phyloP scores from a whole-genome alignment of 345 rosid genomes.

The Citrus cavaleriei region DNA sequence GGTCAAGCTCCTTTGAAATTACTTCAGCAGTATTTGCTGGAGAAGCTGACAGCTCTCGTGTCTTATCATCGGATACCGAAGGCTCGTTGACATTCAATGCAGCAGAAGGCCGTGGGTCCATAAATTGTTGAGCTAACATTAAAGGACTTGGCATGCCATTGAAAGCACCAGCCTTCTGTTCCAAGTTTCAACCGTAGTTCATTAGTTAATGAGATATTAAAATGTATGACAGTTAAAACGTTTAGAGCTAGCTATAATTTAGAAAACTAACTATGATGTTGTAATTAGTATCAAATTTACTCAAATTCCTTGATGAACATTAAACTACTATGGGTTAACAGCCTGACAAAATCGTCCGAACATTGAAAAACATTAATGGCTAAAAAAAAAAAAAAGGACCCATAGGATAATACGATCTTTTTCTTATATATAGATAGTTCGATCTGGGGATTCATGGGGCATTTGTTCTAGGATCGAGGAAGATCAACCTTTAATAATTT shows the following conservation, averaged over 20 bases:
- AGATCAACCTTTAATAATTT: not conserved
- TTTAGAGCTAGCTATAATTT: not conserved
- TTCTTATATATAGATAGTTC: too few relatives aligned
- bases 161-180: constrained; percentile 26
- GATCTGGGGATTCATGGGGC: too few relatives aligned
- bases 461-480: not conserved
- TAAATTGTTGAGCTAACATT: constrained; percentile 28
- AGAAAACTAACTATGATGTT: not conserved
- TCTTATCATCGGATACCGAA: constrained; percentile 28
- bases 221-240: too few relatives aligned
- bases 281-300: not conserved
- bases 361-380: too few relatives aligned
- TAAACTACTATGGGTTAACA: too few relatives aligned
- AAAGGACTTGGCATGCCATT: constrained; percentile 27
- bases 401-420: too few relatives aligned
- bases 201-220: not conserved
- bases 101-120: constrained; percentile 39
- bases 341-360: too few relatives aligned
- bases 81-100: constrained; percentile 32
- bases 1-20: constrained; percentile 28
- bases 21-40: constrained; percentile 30
- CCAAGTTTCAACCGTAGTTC: not conserved
- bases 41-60: constrained; percentile 26
- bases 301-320: not conserved
- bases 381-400: too few relatives aligned